phyloP scores from a whole-genome alignment of 2,329 filamentous ascomycete genomes.

The Fusarium solani-melongenae region DNA sequence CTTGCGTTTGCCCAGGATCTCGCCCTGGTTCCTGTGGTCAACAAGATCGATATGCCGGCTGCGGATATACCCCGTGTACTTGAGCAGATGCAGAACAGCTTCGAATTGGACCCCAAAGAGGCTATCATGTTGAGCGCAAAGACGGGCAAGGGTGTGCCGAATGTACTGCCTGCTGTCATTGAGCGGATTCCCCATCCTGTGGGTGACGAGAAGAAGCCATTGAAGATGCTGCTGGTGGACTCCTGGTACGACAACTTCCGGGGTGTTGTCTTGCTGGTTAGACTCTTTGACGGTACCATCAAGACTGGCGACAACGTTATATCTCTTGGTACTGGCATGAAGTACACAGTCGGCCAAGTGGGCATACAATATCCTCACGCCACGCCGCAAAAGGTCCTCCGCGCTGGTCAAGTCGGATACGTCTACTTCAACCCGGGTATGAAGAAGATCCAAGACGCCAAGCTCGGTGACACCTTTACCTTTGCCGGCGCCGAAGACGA shows the following conservation, averaged over 20 bases:
- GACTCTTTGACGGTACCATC: slow-evolving; percentile 89
- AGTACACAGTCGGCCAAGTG: slow-evolving; percentile 95
- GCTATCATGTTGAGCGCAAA: slow-evolving; percentile 86
- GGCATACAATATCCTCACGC: slow-evolving; percentile 95
- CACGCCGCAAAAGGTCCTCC: slow-evolving; percentile 81
- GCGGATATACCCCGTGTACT: slow-evolving; percentile 89
- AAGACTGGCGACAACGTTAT: slow-evolving; percentile 85
- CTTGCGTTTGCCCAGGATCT: slow-evolving; percentile 93
- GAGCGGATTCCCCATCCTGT: slow-evolving; percentile 84
- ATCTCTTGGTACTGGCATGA: slow-evolving; percentile 87
- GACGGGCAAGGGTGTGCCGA: slow-evolving; percentile 87
- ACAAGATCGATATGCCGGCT: slow-evolving; percentile 94
- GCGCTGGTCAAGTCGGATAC: slow-evolving; percentile 95
- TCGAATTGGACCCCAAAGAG: slow-evolving; percentile 84
- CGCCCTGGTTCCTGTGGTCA: slow-evolving; percentile 88
- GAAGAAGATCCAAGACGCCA: slow-evolving; percentile 95
- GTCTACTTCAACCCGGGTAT: slow-evolving; percentile 98
- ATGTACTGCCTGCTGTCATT: slow-evolving; percentile 86
- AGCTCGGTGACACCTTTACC: slow-evolving; percentile 95
- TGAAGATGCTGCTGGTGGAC: slow-evolving; percentile 90
- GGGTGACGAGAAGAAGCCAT: slow-evolving; percentile 77
- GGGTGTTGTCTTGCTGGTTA: slow-evolving; percentile 89
- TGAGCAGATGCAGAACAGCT: slow-evolving; percentile 85
- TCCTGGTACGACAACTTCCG: slow-evolving; percentile 99
- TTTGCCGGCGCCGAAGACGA: slow-evolving; percentile 78